Conservation (phyloP, 352 stramenopile genomes). For the Phytophthora ohioensis region DNA sequence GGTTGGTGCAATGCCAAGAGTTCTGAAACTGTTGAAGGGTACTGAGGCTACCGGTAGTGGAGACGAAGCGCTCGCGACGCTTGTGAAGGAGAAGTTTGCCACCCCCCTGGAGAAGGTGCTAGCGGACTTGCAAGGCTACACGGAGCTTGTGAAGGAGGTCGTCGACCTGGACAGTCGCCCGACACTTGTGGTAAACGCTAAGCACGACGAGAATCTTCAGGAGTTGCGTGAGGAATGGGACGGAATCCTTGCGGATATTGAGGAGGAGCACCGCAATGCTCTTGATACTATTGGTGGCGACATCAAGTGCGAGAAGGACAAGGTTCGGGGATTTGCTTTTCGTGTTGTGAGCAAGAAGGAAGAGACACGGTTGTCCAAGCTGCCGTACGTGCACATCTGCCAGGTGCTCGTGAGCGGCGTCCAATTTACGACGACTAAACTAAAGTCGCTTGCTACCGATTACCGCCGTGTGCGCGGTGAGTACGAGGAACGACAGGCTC, state of each 20-base stretch:
- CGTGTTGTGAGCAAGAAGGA: slow-evolving; percentile 95
- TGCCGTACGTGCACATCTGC: slow-evolving; percentile 92
- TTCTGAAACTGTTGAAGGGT: slow-evolving; percentile 59
- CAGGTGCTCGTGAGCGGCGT: slow-evolving; percentile 97
- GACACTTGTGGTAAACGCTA: slow-evolving; percentile 82
- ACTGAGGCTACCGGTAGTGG: slow-evolving; percentile 21
- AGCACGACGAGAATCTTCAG: slow-evolving; percentile 87
- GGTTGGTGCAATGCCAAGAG: slow-evolving; percentile 69
- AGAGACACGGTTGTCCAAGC: slow-evolving; percentile 90
- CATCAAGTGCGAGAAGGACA: slow-evolving; percentile 94
- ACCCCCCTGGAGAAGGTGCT: slow-evolving; percentile 66
- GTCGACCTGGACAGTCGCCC: slow-evolving; percentile 84
- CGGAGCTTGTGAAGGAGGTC: slow-evolving; percentile 83
- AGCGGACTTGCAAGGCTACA: slow-evolving; percentile 68
- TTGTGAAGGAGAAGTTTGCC: slow-evolving; percentile 61
- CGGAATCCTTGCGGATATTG: slow-evolving; percentile 71
- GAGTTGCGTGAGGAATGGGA: slow-evolving; percentile 81
- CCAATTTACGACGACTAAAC: slow-evolving; percentile 96
- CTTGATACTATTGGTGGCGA: slow-evolving; percentile 75
- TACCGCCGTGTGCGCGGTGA: slow-evolving; percentile 88
- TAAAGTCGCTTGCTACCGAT: slow-evolving; percentile 87
- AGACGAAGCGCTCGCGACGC: slow-evolving; percentile 44
- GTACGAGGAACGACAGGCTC: slow-evolving; percentile 93
- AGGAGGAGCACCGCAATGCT: slow-evolving; percentile 81
- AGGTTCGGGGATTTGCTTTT: slow-evolving; percentile 93